Evolutionary conservation across 1,284 basidiomycete species (phyloP), one percentile per base, ranked within the genome.

Genomic region (Chalciporus sp.): DNA sequence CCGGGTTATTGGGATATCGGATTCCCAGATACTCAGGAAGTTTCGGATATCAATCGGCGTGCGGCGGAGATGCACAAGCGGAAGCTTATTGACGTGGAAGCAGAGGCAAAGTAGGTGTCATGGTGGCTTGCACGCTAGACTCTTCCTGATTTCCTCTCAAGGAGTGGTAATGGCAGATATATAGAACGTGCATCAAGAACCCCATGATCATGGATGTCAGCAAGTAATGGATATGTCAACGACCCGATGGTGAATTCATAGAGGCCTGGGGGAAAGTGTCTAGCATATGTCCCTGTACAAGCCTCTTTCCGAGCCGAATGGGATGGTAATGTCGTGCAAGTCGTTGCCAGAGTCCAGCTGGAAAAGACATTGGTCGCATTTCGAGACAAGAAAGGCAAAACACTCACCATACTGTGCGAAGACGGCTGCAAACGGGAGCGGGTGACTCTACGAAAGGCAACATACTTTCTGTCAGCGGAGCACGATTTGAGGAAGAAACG

Each of bases 1-100:
- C 93, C 92, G 1, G 85, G 84, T 20, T 95, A 90, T 70, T 93
- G 91, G 92, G 78, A 88, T 58, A 94, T 95, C 52, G 90, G 87
- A 1, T 95, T 97, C 66, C 94, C 94, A 1, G 77, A 79, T 58
- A 95, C 94, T 3, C 93, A 94, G 69, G 82, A 90, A 62, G 87
- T 85, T 16, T 77, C 76, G 41, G 78, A 78, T 47, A 90, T 94
- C 59, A 95, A 95, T 67, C 74, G 76, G 52, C 73, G 74, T 53
- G 94, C 93, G 4, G 79, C 77, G 58, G 79, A 84, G 58, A 87
- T 89, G 77, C 86, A 92, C 64, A 74, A 74, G 60, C 74, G 80
- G 65, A 90, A 91, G 74, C 72, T 75, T 51, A 65, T 74, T 12
- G 73, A 75, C 61, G 74, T 89, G 6, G 83, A 84, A 58, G 71